Base-by-base conservation (phyloP, 805 yeast genomes). In the Candida manassasensis region DNA sequence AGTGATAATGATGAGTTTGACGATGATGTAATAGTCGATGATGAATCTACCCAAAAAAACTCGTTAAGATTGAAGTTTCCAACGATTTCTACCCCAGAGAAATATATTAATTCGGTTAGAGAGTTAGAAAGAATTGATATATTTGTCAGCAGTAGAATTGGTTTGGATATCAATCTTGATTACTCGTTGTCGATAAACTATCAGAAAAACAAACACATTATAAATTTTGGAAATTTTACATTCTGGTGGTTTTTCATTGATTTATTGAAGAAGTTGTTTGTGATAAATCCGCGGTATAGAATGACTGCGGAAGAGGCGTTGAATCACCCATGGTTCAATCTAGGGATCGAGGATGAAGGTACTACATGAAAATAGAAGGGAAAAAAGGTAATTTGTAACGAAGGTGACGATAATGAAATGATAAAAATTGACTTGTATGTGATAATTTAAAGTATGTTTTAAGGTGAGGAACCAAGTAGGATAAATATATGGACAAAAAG, bases 241-340 rank as follows among this genome's bases (percentile, higher is more conserved):
- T 87, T 87, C 57, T 89, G 97, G 96, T 83, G 75, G 67, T 74
- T 73, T 59, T 88, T 88, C 55, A 61, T 67, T 30, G 72, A 67
- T 39, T 50, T 67, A 33, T 48, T 67, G 18, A 49, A 52, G 21
- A 62, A 64, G 39, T 48, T 67, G 36, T 61, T 67, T 37, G 57
- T 64, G 21, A 57, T 67, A 4, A 55, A 63, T 34, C 72, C 72
- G 2, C 43, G 50, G 13, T 58, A 62, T 21, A 45, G 73, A 34
- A 48, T 67, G 32, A 56, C 61, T 2, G 72, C 72, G 6, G 47
- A 47, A 25, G 71, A 66, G 26, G 71, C 72, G 4, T 49, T 67
- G 48, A 57, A 60, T 19, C 72, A 67, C 45, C 72, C 72, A n/a
- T 67, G 73, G 73, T 67, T 67, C 42, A 63, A 65, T 39, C 53